These are phyloP conservation scores for Lentinula sp. DNA, from an alignment of 768 basidiomycete species.

Conservation along the genomic window DNA sequence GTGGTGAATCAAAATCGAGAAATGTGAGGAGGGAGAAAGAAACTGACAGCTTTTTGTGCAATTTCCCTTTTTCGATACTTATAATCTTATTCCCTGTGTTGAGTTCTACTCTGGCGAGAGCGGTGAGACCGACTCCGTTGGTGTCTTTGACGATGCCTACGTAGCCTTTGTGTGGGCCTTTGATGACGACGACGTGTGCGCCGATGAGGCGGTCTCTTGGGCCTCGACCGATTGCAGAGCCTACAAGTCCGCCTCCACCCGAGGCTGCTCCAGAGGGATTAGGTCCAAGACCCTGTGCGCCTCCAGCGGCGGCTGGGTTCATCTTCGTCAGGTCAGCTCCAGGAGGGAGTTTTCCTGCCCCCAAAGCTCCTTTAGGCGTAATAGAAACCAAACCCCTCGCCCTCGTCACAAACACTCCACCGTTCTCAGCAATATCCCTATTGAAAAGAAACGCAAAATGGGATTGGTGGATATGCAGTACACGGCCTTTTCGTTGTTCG, in stretches of 20 bases:
- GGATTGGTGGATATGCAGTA: slow-evolving; percentile 92
- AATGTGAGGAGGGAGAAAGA: neutral
- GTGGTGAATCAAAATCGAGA: neutral
- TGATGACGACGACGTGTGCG: slow-evolving; percentile 67
- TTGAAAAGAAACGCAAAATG: slow-evolving; percentile 93
- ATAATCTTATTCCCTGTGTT: slow-evolving; percentile 84
- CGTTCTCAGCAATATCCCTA: slow-evolving; percentile 84
- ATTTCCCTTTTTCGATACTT: slow-evolving; percentile 75
- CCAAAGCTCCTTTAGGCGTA: slow-evolving; percentile 76
- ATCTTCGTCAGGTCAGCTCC: slow-evolving; percentile 82
- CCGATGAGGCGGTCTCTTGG: slow-evolving; percentile 83
- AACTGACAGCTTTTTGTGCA: slow-evolving; percentile 67
- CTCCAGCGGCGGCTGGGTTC: slow-evolving; percentile 68
- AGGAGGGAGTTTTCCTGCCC: slow-evolving; percentile 21
- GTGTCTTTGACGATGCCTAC: slow-evolving; percentile 93
- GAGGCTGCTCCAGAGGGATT: slow-evolving; percentile 30
- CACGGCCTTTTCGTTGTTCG: slow-evolving; percentile 74
- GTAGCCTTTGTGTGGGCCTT: slow-evolving; percentile 88
- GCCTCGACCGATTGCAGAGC: slow-evolving; percentile 71
- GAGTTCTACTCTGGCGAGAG: slow-evolving; percentile 83
- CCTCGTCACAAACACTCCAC: slow-evolving; percentile 91
- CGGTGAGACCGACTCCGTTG: slow-evolving; percentile 48
- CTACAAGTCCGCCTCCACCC: slow-evolving; percentile 69
- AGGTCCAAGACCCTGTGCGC: neutral
- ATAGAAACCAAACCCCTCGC: slow-evolving; percentile 76